Percentiles rank a stretch among this genome's conserved stretches.
These are phyloP conservation scores for Lotmaria passim DNA, from an alignment of 208 protist species.

Conservation along the genomic window DNA sequence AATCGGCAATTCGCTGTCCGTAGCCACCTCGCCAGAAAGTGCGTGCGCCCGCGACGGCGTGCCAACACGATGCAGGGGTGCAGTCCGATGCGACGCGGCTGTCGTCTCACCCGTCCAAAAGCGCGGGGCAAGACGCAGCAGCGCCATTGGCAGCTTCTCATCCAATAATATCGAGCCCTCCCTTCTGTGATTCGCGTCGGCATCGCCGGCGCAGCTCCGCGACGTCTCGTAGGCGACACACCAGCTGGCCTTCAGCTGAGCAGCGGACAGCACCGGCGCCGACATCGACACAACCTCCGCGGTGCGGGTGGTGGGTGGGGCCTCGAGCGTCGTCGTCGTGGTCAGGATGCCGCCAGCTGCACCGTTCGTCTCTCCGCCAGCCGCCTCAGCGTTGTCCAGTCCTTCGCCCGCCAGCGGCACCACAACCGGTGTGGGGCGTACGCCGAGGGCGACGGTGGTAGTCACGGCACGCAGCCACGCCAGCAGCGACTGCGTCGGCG, in stretches of 20 bases:
- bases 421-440: conserved; percentile 35
- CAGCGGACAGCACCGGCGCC: conserved; percentile 31
- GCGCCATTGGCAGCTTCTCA: conserved; percentile 23
- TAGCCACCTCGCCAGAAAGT: background rate
- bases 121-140: conserved; percentile 30
- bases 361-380: conserved; percentile 9
- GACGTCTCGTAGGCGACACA: conserved; percentile 1
- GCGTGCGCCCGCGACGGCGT: background rate
- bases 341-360: conserved; percentile 12
- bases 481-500: conserved; percentile 36
- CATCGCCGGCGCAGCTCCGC: too few species aligned
- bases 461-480: conserved; percentile 80
- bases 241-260: conserved; percentile 23
- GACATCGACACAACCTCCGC: conserved; percentile 47
- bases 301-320: conserved; percentile 40
- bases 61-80: background rate
- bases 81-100: background rate
- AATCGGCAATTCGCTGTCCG: background rate
- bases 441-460: conserved; percentile 47
- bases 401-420: background rate
- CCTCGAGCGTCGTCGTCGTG: conserved; percentile 24
- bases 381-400: background rate
- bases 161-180: too few species aligned
- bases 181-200: too few species aligned
- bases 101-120: conserved; percentile 17